Conservation (phyloP, 352 stramenopile genomes). For the Globisporangium mamillatum region DNA sequence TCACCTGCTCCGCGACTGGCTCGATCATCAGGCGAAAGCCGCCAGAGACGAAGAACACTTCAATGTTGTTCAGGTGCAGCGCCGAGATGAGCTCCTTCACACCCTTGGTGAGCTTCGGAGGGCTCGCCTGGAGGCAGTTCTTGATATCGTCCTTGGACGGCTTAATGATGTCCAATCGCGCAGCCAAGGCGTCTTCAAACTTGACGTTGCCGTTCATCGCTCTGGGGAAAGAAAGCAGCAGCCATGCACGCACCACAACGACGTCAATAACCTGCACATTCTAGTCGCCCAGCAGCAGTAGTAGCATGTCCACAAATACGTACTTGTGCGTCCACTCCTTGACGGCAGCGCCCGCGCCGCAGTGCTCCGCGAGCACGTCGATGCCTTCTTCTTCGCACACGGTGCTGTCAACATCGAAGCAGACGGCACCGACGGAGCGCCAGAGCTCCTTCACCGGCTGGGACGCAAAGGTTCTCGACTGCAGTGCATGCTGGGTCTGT, state of each 20-base stretch:
- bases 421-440: conserved; percentile 72
- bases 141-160: conserved; percentile 89
- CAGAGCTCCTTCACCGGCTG: conserved; percentile 44
- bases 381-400: conserved; percentile 98
- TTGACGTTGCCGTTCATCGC: conserved; percentile 98
- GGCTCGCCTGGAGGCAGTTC: conserved; percentile 88
- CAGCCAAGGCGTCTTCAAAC: conserved; percentile 97
- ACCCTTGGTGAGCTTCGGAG: conserved; percentile 83
- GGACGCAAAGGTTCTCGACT: conserved; percentile 7
- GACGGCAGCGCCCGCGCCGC: conserved; percentile 92
- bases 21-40: conserved; percentile 99
- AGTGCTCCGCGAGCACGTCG: conserved; percentile 96
- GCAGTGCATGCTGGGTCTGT: conserved; percentile 2
- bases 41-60: conserved; percentile 98
- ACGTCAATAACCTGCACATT: conserved; percentile 13
- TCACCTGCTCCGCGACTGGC: conserved; percentile 89
- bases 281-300: background rate
- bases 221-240: conserved; percentile 31
- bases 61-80: conserved; percentile 88
- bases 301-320: conserved; percentile 12
- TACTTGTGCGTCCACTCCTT: conserved; percentile 92
- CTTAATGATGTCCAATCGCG: conserved; percentile 94
- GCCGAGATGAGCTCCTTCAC: conserved; percentile 88
- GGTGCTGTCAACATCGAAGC: conserved; percentile 97
- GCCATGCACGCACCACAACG: too few species aligned